phyloP scores from a whole-genome alignment of 164 flowering plant species.

The Chimonanthus salicifolius region DNA sequence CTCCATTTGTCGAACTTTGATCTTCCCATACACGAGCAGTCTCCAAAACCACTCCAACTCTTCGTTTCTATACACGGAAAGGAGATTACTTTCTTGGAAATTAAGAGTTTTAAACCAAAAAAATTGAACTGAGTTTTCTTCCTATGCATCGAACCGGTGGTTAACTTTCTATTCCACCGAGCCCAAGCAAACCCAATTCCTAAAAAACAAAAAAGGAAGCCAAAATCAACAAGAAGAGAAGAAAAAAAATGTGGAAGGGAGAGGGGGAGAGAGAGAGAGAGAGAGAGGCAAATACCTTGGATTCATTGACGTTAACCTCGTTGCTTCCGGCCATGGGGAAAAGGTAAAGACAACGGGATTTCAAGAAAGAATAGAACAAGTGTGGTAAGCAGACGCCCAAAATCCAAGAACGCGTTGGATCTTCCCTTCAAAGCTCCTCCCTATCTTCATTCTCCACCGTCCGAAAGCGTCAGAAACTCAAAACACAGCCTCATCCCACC shows the following conservation, averaged over 20 bases:
- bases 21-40: too few species aligned
- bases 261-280: too few species aligned
- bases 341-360: neutral
- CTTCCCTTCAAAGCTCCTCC: neutral
- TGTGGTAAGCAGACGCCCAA: neutral
- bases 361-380: neutral
- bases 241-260: too few species aligned
- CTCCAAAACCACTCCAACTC: too few species aligned
- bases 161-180: too few species aligned
- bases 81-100: too few species aligned
- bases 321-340: constrained; percentile 47
- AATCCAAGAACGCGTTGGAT: neutral
- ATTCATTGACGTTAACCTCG: constrained; percentile 51
- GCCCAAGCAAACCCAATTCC: neutral
- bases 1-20: too few species aligned
- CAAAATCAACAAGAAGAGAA: neutral
- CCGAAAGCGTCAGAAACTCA: neutral
- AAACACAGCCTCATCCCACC: neutral
- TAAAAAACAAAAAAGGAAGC: neutral
- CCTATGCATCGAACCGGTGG: neutral
- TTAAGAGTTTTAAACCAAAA: too few species aligned
- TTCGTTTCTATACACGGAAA: too few species aligned
- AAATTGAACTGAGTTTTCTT: neutral
- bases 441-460: neutral
- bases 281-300: constrained; percentile 33